Base-by-base conservation (phyloP, 2,329 filamentous ascomycete species). In the Phaeosphaeriaceae sp. region DNA sequence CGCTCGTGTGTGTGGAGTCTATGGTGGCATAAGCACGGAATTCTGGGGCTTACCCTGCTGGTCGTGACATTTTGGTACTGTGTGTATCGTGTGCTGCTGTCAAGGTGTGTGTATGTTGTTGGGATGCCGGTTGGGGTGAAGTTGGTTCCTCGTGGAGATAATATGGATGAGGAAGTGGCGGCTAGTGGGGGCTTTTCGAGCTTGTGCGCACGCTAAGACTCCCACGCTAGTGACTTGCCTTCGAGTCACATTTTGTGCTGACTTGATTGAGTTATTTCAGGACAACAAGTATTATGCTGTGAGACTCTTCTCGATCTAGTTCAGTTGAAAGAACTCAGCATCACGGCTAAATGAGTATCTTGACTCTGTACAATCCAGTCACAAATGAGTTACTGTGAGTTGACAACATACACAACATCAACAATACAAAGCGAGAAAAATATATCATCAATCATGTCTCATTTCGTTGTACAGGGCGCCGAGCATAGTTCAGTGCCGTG, bases 51-150 rank as follows among this genome's bases (percentile, higher is more conserved):
- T 52, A 72, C 71, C 70, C 70, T 68, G 68, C 70, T 60, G 67
- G 64, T 61, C 67, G 67, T 56, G 70, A 73, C 71, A 74, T 74
- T 41, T 50, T 63, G 52, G 56, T 46, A 50, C 48, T 41, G 23
- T 55, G 23, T 47, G 41, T 37, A 11, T 52, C 46, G 7, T 26
- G 23, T 26, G 23, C 23, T 26, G 23, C 23, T 50, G 48, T 52
- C 45, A 52, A 53, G 50, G 26, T 50, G 36, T n/a, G 36, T 23
- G 39, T 17, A 30, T 13, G 13, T 30, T 32, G 8, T 18, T n/a
- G 9, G 16, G 11, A 13, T 23, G 9, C 11, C 36, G 32, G 29
- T 21, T 41, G 42, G 16, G 23, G 43, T 39, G 13, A 9, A 26
- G 43, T 39, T 18, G 15, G 28, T 42, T 48, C 40, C 16, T 39